A percentile compares a stretch with the other conserved stretches of the same genome.
Conservation (phyloP, 805 yeast genomes). For the Kodamaea jinghongensis region DNA sequence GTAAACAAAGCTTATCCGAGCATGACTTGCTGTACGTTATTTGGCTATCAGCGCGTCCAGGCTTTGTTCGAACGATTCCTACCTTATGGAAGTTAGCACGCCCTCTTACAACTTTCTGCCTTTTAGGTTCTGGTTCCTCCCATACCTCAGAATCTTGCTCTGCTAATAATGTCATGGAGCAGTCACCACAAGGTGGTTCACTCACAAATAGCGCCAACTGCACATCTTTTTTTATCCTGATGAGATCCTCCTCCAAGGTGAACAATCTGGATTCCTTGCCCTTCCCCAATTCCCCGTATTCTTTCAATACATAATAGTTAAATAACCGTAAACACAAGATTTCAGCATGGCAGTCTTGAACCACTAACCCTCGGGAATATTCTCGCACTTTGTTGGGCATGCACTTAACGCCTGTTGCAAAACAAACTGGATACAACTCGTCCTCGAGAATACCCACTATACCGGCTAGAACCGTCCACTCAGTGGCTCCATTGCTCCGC, state of each 20-base stretch:
- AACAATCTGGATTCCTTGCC: constrained; percentile 1
- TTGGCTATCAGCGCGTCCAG: constrained; percentile 81
- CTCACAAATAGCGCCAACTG: constrained; percentile 61
- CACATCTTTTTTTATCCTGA: constrained; percentile 31
- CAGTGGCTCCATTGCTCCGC: constrained; percentile 62
- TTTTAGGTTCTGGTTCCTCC: constrained; percentile 15
- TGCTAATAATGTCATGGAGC: constrained; percentile 52
- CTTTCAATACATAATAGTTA: constrained; percentile 56
- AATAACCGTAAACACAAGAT: constrained; percentile 68
- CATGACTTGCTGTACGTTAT: constrained; percentile 79
- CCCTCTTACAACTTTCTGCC: constrained; percentile 47
- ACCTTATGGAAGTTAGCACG: constrained; percentile 51
- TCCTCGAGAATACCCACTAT: constrained; percentile 46
- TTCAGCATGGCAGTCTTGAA: constrained; percentile 94
- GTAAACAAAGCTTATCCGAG: constrained; percentile 73
- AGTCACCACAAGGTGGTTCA: constrained; percentile 90
- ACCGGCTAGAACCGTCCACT: constrained; percentile 85
- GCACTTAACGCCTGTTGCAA: constrained; percentile 84
- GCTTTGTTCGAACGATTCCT: constrained; percentile 85
- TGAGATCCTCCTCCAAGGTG: constrained; percentile 15
- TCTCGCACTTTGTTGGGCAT: constrained; percentile 52
- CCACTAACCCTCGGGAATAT: constrained; percentile 52
- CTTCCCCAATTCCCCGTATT: constrained; percentile 24
- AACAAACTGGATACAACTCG: constrained; percentile 37
- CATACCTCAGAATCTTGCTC: constrained; percentile 16